Base-by-base conservation (phyloP, 2,329 filamentous ascomycete species). In the Diaporthe sp. region DNA sequence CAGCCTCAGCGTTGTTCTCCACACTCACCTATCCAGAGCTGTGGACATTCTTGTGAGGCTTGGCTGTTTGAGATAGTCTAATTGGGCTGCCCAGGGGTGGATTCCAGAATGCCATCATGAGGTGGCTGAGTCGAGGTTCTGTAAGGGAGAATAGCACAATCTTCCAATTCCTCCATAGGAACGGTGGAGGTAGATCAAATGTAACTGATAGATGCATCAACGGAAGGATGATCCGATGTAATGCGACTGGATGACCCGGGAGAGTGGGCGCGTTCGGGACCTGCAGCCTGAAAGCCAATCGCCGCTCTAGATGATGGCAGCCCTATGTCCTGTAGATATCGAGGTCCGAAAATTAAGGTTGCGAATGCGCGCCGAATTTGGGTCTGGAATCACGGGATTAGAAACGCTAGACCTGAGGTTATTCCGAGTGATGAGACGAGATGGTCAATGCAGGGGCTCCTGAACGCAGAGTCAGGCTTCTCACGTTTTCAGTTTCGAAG, bases 401-500 rank as follows among this genome's bases (percentile, higher is more conserved):
- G 63, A 68, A 68, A 68, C 63, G 63, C 63, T 39, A 39, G 31
- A 15, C 31, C 47, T 68, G 63, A 68, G 63, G 63, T 51, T 68
- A 37, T 53, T 39, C 47, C 34, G 47, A 39, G 22, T 17, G 47
- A 37, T 68, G 65, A 68, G 65, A 68, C 65, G 65, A 37, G 31
- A 53, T 53, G 47, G 31, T 68, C 65, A 53, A 68, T 68, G 65
- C 65, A 68, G 65, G 65, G 65, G 34, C 47, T 25, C 44, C 44
- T 25, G n/a, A 31, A 53, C 47, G 44, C 65, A 68, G 63, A 68
- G 65, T 68, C 65, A 68, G 47, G 47, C 47, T 68, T 68, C 65
- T 53, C 65, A 68, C 65, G 47, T 53, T 68, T 68, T 34, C 65
- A 39, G 65, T 68, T 53, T 68, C 65, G 65, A 53, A 68, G 13